These are phyloP conservation scores for Haemoproteus tartakovskyi DNA, from an alignment of 169 alveolate genomes.

Conservation along the genomic window DNA sequence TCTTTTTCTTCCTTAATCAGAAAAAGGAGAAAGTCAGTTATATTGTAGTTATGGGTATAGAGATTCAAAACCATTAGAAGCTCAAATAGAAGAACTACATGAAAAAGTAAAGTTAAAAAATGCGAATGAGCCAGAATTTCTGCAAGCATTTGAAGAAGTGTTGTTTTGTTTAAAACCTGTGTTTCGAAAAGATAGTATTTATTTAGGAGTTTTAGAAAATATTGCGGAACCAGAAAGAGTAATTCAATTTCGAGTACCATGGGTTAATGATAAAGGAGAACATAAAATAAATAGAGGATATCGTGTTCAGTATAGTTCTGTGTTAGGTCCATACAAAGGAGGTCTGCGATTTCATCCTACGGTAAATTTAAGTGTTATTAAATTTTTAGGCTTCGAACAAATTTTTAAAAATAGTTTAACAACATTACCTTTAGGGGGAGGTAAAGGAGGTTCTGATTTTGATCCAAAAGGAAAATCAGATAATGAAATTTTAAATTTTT, in stretches of 20 bases:
- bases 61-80: slow-evolving; percentile 2
- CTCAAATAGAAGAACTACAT: slow-evolving; percentile 15
- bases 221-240: slow-evolving; percentile 80
- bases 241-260: slow-evolving; percentile 75
- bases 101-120: slow-evolving; percentile 18
- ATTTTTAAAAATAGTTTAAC: slow-evolving; percentile 84
- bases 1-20: too few species aligned
- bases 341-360: slow-evolving; percentile 85
- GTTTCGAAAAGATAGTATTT: slow-evolving; percentile 65
- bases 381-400: slow-evolving; percentile 86
- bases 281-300: slow-evolving; percentile 80
- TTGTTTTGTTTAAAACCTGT: slow-evolving; percentile 67
- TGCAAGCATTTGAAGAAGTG: slow-evolving; percentile 69
- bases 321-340: slow-evolving; percentile 87
- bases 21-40: slow-evolving; percentile 12
- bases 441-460: slow-evolving; percentile 87
- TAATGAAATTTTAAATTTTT: slow-evolving; percentile 77
- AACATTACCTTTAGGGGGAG: slow-evolving; percentile 86
- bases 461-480: slow-evolving; percentile 86
- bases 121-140: slow-evolving; percentile 31
- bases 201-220: slow-evolving; percentile 72
- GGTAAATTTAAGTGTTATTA: slow-evolving; percentile 80
- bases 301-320: slow-evolving; percentile 82
- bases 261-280: slow-evolving; percentile 81
- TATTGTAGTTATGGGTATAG: slow-evolving; percentile 30